A percentile compares a stretch with the other conserved stretches of the same genome.
Evolutionary conservation across 2,329 filamentous ascomycete species (phyloP).

Genomic region (Fusarium sp.): DNA sequence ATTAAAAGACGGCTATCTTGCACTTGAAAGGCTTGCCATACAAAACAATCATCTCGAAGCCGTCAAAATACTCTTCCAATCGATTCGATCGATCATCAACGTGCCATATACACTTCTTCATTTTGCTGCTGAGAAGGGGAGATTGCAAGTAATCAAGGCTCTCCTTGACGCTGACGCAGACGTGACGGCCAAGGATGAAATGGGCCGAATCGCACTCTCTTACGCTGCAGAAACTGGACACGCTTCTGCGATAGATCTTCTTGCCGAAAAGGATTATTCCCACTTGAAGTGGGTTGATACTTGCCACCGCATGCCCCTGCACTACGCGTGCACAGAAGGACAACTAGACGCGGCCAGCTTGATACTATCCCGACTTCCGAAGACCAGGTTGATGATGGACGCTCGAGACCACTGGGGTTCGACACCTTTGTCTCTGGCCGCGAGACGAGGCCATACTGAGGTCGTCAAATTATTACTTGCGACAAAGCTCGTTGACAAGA

Average conservation of each 20-base stretch:
- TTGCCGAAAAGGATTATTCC: rapidly evolving
- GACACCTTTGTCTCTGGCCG: neutral
- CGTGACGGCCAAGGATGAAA: neutral
- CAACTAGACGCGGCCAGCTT: neutral
- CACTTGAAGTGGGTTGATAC: rapidly evolving
- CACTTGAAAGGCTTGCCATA: rapidly evolving
- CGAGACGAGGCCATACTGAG: rapidly evolving
- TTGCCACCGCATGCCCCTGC: neutral
- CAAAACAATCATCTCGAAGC: rapidly evolving
- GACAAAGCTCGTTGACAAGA: neutral
- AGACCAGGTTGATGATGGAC: neutral
- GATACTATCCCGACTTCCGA: neutral
- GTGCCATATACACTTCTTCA: neutral
- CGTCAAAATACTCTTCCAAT: neutral
- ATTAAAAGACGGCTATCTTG: rapidly evolving
- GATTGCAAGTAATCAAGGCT: neutral
- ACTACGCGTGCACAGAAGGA: neutral
- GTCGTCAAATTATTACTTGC: rapidly evolving
- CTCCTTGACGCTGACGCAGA: neutral
- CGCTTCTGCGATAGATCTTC: neutral
- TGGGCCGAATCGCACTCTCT: neutral
- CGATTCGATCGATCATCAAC: neutral
- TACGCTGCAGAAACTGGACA: neutral
- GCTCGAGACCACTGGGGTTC: rapidly evolving
- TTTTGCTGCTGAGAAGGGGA: neutral